phyloP scores from a whole-genome alignment of 257 asterid species.

The Solanum acaule region DNA sequence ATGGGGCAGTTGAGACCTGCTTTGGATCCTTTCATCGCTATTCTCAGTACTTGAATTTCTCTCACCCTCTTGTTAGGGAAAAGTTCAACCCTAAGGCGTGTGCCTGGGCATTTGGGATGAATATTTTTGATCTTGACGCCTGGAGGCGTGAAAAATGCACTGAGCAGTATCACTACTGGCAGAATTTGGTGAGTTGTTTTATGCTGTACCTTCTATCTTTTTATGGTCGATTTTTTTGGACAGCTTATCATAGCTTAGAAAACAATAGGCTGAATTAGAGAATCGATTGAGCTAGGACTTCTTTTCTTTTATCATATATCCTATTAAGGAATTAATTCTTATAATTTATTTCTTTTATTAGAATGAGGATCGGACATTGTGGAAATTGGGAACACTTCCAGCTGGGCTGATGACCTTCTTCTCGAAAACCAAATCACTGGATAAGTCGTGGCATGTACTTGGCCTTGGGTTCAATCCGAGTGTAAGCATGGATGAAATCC shows the following conservation, averaged over 20 bases:
- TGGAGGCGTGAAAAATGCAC: conserved; percentile 82
- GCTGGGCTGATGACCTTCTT: conserved; percentile 78
- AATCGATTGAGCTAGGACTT: background rate
- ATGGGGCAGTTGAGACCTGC: conserved; percentile 86
- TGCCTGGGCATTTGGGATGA: conserved; percentile 99
- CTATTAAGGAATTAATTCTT: background rate
- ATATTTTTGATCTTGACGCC: conserved; percentile 84
- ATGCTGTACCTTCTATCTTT: background rate
- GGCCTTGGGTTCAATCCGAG: conserved; percentile 96
- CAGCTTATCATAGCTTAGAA: background rate
- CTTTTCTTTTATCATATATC: background rate
- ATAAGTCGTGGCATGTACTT: conserved; percentile 85
- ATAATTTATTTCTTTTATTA: conserved; percentile 12
- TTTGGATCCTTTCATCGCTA: conserved; percentile 83
- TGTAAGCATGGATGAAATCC: conserved; percentile 85
- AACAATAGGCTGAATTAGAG: background rate
- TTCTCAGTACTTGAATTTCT: conserved; percentile 76
- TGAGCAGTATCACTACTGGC: conserved; percentile 85
- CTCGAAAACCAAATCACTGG: conserved; percentile 75
- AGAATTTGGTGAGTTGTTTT: conserved; percentile 51
- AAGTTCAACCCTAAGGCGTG: conserved; percentile 79
- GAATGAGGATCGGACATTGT: conserved; percentile 70
- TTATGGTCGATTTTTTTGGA: background rate
- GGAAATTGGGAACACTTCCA: conserved; percentile 85
- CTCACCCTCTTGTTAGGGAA: conserved; percentile 69